Percentiles rank a stretch among this genome's conserved stretches.
Conservation (phyloP, 2,329 filamentous ascomycete genomes). For the Waltergamsia citrina region DNA sequence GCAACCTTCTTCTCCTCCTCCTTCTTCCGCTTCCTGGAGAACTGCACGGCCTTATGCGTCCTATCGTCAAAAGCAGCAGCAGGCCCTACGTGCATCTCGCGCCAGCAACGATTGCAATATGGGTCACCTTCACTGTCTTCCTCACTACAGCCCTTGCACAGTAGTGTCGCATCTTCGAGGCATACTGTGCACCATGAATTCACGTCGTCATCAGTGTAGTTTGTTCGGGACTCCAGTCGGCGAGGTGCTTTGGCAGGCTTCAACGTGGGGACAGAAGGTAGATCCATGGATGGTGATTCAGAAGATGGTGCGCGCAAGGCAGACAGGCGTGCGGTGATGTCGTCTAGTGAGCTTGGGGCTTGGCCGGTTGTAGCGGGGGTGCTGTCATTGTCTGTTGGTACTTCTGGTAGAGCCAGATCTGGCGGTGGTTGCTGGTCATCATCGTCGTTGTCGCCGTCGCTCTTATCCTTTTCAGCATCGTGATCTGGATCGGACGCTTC, state of each 20-base stretch:
- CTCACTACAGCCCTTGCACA: slow-evolving; percentile 61
- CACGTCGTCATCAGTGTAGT: slow-evolving; percentile 60
- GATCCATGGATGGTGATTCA: slow-evolving; percentile 21
- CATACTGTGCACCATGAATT: slow-evolving; percentile 78
- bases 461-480: slow-evolving; percentile 7
- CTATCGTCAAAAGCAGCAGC: slow-evolving; percentile 61
- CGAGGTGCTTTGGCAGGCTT: slow-evolving; percentile 31
- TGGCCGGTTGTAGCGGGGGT: too few species aligned
- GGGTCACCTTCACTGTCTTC: slow-evolving; percentile 34
- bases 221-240: slow-evolving; percentile 26
- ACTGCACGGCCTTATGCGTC: slow-evolving; percentile 57
- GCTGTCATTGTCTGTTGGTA: slow-evolving; percentile 26
- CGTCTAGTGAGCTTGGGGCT: slow-evolving; percentile 17
- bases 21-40: slow-evolving; percentile 26
- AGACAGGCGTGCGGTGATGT: slow-evolving; percentile 42
- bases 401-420: slow-evolving; percentile 32
- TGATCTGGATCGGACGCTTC: not conserved
- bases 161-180: slow-evolving; percentile 64
- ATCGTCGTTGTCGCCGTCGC: slow-evolving; percentile 3
- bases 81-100: slow-evolving; percentile 66
- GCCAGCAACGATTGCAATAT: slow-evolving; percentile 77
- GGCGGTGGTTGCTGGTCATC: slow-evolving; percentile 7
- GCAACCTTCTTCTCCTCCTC: slow-evolving; percentile 21
- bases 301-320: slow-evolving; percentile 30
- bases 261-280: slow-evolving; percentile 41